These are phyloP conservation scores for Noccaea caerulescens DNA, from an alignment of 345 rosid genomes.

Conservation along the genomic window DNA sequence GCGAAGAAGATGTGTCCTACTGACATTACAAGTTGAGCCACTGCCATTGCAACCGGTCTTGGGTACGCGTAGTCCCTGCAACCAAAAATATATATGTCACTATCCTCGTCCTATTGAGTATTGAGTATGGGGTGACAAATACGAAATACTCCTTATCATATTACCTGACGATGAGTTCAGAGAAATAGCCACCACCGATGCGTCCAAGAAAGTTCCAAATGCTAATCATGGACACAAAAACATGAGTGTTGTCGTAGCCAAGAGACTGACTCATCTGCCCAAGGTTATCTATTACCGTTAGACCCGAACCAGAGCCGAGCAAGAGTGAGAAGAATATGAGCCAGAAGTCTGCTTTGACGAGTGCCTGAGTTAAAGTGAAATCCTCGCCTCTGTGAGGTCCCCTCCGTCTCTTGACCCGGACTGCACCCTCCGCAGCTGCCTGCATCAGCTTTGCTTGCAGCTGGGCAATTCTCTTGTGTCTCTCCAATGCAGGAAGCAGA, in stretches of 20 bases:
- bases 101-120: background rate
- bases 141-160: constrained; percentile 20
- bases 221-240: constrained; percentile 88
- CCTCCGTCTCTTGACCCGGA: constrained; percentile 72
- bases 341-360: constrained; percentile 89
- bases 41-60: constrained; percentile 71
- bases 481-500: constrained; percentile 76
- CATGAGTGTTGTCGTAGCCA: constrained; percentile 70
- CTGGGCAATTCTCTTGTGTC: constrained; percentile 72
- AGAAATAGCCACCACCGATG: constrained; percentile 83
- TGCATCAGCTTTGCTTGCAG: constrained; percentile 70
- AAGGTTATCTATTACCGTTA: constrained; percentile 87
- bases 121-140: too few species aligned
- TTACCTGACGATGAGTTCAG: constrained; percentile 73
- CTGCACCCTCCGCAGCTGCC: constrained; percentile 87
- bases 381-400: constrained; percentile 88
- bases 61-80: constrained; percentile 82
- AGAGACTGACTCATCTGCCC: constrained; percentile 91
- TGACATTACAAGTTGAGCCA: constrained; percentile 75
- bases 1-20: constrained; percentile 80
- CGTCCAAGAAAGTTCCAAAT: constrained; percentile 96
- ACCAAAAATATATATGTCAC: constrained; percentile 16
- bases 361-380: constrained; percentile 78
- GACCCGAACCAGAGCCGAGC: constrained; percentile 85
- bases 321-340: constrained; percentile 76